Evolutionary conservation across 2,329 filamentous ascomycete species (phyloP).

Genomic region (Aureobasidium sp.): DNA sequence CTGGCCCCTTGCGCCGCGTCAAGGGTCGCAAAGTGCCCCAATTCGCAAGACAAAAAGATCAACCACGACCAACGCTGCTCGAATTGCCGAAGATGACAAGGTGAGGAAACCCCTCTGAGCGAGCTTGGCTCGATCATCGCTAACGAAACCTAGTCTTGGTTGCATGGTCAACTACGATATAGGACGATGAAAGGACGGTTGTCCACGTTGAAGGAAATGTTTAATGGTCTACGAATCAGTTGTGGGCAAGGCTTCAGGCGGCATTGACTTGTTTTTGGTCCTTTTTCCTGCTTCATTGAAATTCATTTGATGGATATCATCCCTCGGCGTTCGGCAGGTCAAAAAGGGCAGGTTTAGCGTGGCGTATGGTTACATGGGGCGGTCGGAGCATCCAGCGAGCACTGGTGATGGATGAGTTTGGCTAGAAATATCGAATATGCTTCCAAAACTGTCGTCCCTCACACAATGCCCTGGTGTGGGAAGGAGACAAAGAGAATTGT

Average conservation of each 20-base stretch:
- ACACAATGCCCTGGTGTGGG: not conserved
- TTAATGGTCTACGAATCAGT: conserved; percentile 13
- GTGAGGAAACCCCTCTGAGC: conserved; percentile 2
- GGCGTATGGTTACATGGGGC: conserved; percentile 10
- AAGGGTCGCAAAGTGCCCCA: conserved; percentile 35
- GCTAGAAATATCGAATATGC: not conserved
- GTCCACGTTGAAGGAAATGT: not conserved
- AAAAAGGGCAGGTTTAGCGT: conserved; percentile 14
- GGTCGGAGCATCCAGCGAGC: conserved; percentile 1
- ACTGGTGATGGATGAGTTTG: not conserved
- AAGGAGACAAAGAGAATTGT: not conserved
- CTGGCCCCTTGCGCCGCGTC: conserved; percentile 42
- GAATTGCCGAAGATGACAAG: conserved; percentile 37
- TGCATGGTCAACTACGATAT: not conserved
- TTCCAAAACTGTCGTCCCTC: not conserved
- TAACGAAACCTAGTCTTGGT: not conserved
- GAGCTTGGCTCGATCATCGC: not conserved
- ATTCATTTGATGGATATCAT: conserved; percentile 4
- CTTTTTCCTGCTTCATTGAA: not conserved
- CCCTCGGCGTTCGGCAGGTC: conserved; percentile 10
- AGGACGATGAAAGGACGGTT: not conserved
- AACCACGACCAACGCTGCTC: conserved; percentile 44
- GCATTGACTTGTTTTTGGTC: not conserved
- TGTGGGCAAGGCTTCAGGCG: not conserved
- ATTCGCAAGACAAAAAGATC: conserved; percentile 37